phyloP scores from a whole-genome alignment of 2,329 filamentous ascomycete species.

The Cladophialophora exuberans region DNA sequence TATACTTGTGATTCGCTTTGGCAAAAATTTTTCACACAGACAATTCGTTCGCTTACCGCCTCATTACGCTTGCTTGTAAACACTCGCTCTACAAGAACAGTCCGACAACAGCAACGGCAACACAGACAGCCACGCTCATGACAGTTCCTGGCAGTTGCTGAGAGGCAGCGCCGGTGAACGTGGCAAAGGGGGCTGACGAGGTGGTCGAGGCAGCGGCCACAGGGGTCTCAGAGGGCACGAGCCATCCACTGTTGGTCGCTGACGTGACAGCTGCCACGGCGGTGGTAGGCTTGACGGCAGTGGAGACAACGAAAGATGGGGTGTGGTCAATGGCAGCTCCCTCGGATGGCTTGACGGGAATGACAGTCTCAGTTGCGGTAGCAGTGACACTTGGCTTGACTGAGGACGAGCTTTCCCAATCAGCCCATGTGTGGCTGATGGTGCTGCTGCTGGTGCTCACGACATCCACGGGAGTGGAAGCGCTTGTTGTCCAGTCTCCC shows the following conservation, averaged over 20 bases:
- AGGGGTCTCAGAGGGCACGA: slow-evolving; percentile 4
- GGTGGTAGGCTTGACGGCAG: slow-evolving; percentile 3
- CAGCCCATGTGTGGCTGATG: too few species aligned
- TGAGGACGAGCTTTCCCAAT: slow-evolving; percentile 31
- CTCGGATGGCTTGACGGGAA: slow-evolving; percentile 11
- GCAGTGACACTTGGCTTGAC: slow-evolving; percentile 15
- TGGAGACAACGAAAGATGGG: slow-evolving; percentile 1
- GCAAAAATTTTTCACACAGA: not conserved
- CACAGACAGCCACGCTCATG: slow-evolving; percentile 27
- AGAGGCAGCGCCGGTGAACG: slow-evolving; percentile 29
- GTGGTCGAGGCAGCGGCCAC: not conserved
- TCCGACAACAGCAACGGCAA: slow-evolving; percentile 27
- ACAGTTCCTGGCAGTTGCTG: slow-evolving; percentile 22
- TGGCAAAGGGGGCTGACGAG: slow-evolving; percentile 5
- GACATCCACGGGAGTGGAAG: too few species aligned
- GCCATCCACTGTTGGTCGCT: slow-evolving; percentile 14
- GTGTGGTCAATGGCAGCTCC: not conserved
- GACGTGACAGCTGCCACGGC: slow-evolving; percentile 3
- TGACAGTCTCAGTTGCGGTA: slow-evolving; percentile 23
- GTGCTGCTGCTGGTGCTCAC: too few species aligned
- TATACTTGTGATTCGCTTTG: too few species aligned
- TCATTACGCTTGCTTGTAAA: not conserved
- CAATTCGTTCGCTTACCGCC: not conserved
- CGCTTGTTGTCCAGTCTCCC: slow-evolving; percentile 5
- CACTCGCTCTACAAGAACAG: slow-evolving; percentile 24